phyloP scores from a whole-genome alignment of 129 eudicot genomes.

The Pulicaria dysenterica region DNA sequence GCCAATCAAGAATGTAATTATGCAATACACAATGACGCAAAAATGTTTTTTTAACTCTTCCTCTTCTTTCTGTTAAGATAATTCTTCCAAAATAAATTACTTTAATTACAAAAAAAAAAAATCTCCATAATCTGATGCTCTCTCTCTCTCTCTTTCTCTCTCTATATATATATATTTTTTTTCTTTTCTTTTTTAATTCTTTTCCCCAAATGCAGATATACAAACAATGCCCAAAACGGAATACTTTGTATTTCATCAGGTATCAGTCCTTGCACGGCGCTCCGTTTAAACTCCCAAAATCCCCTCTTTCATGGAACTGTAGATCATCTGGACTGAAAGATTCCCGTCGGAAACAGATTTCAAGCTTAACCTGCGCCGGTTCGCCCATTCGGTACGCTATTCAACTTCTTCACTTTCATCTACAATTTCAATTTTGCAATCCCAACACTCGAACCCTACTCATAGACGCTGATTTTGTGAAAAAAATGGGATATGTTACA shows the following conservation, averaged over 20 bases:
- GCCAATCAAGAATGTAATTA: too few relatives aligned
- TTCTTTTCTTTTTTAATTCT: neutral
- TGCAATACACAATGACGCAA: too few relatives aligned
- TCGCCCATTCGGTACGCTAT: conserved; percentile 21
- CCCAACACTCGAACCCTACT: conserved; percentile 34
- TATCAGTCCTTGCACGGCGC: conserved; percentile 20
- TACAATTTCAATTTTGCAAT: neutral
- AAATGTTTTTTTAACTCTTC: too few relatives aligned
- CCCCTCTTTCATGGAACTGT: conserved; percentile 6
- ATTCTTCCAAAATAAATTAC: too few relatives aligned
- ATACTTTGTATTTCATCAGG: conserved; percentile 1
- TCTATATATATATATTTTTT: too few relatives aligned
- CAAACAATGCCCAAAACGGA: conserved; percentile 15
- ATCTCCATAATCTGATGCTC: too few relatives aligned
- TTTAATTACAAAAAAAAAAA: too few relatives aligned
- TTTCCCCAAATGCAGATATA: conserved; percentile 3
- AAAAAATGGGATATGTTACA: neutral
- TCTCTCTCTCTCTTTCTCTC: too few relatives aligned
- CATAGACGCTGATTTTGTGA: conserved; percentile 2
- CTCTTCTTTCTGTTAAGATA: too few relatives aligned
- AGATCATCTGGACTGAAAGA: conserved; percentile 26
- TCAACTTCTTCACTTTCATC: neutral
- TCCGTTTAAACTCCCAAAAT: conserved; percentile 27
- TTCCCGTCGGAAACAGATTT: conserved; percentile 18
- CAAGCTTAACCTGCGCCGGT: conserved; percentile 23